Conservation (phyloP, 2,329 filamentous ascomycete species). For the Trichophyton rubrum region DNA sequence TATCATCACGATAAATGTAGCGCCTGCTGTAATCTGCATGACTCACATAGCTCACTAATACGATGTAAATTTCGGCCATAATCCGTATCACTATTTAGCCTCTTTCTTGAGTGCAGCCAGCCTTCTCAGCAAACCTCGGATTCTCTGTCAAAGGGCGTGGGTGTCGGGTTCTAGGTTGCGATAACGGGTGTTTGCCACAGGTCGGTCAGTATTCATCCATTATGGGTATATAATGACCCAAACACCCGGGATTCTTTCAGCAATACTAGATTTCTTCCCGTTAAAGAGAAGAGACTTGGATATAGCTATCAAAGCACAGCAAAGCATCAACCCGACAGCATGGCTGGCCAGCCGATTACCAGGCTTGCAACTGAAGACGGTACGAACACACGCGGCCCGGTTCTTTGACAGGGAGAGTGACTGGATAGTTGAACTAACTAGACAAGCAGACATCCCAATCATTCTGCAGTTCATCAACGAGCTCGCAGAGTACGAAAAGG, state of each 20-base stretch:
- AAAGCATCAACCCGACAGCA: conserved; percentile 8
- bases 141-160: background rate
- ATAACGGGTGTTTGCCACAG: background rate
- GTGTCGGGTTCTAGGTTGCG: background rate
- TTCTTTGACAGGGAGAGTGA: background rate
- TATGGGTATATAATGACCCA: background rate
- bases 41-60: background rate
- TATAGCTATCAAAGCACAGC: background rate
- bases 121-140: background rate
- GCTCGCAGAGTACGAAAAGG: conserved; percentile 78
- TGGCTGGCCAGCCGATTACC: conserved; percentile 28
- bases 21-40: background rate
- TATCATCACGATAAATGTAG: conserved; percentile 39
- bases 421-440: background rate
- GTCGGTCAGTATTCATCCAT: background rate
- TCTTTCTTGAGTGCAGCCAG: no score
- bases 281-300: background rate
- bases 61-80: background rate
- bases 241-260: background rate
- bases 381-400: conserved; percentile 6
- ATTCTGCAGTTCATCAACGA: conserved; percentile 75
- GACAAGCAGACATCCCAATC: conserved; percentile 55
- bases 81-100: background rate
- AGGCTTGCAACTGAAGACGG: conserved; percentile 32
- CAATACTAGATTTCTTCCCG: background rate